Evolutionary conservation across 139 green algal species (phyloP).

Genomic region (Chlorella sp.): DNA sequence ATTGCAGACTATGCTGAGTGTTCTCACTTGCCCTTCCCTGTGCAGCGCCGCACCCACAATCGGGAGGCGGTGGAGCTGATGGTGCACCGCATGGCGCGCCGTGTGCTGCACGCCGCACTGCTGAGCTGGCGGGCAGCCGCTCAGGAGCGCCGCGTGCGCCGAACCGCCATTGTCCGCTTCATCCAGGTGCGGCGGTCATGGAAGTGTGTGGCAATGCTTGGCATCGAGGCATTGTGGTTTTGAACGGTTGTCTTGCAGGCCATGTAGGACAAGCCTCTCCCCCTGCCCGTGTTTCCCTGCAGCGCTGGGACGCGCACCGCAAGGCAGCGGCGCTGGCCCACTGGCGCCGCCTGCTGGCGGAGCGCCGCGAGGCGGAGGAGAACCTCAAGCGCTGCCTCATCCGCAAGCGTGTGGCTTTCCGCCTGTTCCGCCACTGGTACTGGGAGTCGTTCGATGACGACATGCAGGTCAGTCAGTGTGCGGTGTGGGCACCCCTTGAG

Average conservation of each 20-base stretch:
- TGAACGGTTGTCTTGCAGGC: not conserved
- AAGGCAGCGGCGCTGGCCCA: constrained; percentile 33
- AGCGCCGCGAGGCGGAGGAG: constrained; percentile 14
- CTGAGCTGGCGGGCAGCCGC: constrained; percentile 34
- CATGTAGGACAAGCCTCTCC: not conserved
- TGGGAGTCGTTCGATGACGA: constrained; percentile 78
- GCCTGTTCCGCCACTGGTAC: constrained; percentile 75
- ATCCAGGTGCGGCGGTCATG: constrained; percentile 12
- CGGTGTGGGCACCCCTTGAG: too few relatives aligned
- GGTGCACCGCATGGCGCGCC: constrained; percentile 33
- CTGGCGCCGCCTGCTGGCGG: constrained; percentile 40
- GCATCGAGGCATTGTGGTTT: not conserved
- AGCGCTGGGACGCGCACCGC: constrained; percentile 32
- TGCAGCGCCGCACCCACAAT: constrained; percentile 21
- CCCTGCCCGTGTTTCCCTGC: not conserved
- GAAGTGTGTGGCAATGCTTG: not conserved
- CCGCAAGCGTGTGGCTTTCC: constrained; percentile 69
- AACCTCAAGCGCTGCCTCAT: constrained; percentile 60
- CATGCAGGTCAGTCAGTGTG: constrained; percentile 40
- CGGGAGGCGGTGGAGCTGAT: constrained; percentile 31
- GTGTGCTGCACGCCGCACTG: constrained; percentile 18
- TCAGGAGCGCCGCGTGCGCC: constrained; percentile 18
- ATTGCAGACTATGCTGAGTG: not conserved
- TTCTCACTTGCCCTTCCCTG: not conserved
- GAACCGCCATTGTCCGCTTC: constrained; percentile 41